A percentile compares a stretch with the other conserved stretches of the same genome.
phyloP scores from a whole-genome alignment of 2,329 filamentous ascomycete genomes.

The Cercospora zeae-maydis region DNA sequence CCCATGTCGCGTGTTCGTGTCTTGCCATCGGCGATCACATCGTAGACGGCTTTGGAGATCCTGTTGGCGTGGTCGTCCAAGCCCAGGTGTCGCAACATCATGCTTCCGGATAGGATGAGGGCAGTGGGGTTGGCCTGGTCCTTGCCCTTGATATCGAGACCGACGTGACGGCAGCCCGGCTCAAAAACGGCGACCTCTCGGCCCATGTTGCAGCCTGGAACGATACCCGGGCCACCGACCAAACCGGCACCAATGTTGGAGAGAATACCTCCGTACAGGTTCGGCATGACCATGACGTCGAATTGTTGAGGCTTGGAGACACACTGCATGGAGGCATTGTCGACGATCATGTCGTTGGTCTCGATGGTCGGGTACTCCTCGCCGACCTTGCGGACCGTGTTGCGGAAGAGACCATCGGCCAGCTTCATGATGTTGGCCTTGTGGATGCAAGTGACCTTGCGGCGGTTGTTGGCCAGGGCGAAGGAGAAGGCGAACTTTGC shows the following conservation, averaged over 20 bases:
- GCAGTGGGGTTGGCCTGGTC: slow-evolving; percentile 98
- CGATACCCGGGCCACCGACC: slow-evolving; percentile 92
- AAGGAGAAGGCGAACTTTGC: slow-evolving; percentile 98
- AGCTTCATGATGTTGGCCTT: slow-evolving; percentile 99
- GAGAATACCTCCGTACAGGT: slow-evolving; percentile 96
- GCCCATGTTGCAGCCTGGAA: slow-evolving; percentile 99
- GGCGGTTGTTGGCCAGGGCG: slow-evolving; percentile 95
- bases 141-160: slow-evolving; percentile 99
- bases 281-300: slow-evolving; percentile 99
- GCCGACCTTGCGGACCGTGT: slow-evolving; percentile 88
- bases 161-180: slow-evolving; percentile 97
- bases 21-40: slow-evolving; percentile 83
- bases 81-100: slow-evolving; percentile 95
- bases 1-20: slow-evolving; percentile 94
- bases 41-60: slow-evolving; percentile 83
- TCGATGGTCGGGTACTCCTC: slow-evolving; percentile 95
- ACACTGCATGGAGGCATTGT: slow-evolving; percentile 99
- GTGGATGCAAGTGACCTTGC: slow-evolving; percentile 99
- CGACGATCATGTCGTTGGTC: slow-evolving; percentile 99
- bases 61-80: slow-evolving; percentile 98
- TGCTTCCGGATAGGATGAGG: slow-evolving; percentile 88
- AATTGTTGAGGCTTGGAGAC: slow-evolving; percentile 96
- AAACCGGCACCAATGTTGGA: slow-evolving; percentile 98
- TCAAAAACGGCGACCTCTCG: slow-evolving; percentile 97
- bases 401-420: slow-evolving; percentile 96